Base-by-base conservation (phyloP, 768 basidiomycete species). In the Mycena latifolia region DNA sequence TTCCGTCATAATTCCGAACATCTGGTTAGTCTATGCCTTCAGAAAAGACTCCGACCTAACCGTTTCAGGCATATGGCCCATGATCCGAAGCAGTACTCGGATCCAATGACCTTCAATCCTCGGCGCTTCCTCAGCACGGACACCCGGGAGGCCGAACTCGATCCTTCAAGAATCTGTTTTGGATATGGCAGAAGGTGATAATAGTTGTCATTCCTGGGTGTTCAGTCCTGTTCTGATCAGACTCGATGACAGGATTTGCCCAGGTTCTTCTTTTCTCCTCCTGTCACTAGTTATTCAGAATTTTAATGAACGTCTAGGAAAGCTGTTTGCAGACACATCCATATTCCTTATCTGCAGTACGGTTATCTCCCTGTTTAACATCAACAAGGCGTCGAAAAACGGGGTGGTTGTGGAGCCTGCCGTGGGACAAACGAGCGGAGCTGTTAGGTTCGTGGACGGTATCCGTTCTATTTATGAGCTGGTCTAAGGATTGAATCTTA, bases 101-200 rank as follows among this genome's bases (percentile, higher is more conserved):
- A 76, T 25, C 75, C 74, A 11, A 51, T 67, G 56, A 52, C 20
- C 7, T 75, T 76, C 65, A 55, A 70, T 8, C 75, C 75, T 3
- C 39, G 35, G n/a, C 59, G 75, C 11, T 76, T 74, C 41, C 25
- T 74, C 7, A 8, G 6, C 2, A 47, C 31, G 2, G 56, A 65
- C 8, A 53, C 54, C 11, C 41, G 53, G 24, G 20, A 41, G 18
- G 74, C 78, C 2, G 78, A 82, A 48, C 39, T 29, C 3, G 81
- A 83, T 66, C 77, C 81, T 2, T 74, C 76, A 15, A 73, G 72
- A 10, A 73, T 80, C 31, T 79, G 79, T 52, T 86, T 85, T 58
- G 85, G 85, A 5, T 86, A 82, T 58, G 85, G 85, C 24, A 69
- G 85, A 69, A 74, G 85, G 74, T 74, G 28, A 35, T n/a, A n/a